Evolutionary conservation across 2,329 filamentous ascomycete genomes (phyloP), one percentile per base, ranked within the genome.

Genomic region (Penicillium brasilianum): DNA sequence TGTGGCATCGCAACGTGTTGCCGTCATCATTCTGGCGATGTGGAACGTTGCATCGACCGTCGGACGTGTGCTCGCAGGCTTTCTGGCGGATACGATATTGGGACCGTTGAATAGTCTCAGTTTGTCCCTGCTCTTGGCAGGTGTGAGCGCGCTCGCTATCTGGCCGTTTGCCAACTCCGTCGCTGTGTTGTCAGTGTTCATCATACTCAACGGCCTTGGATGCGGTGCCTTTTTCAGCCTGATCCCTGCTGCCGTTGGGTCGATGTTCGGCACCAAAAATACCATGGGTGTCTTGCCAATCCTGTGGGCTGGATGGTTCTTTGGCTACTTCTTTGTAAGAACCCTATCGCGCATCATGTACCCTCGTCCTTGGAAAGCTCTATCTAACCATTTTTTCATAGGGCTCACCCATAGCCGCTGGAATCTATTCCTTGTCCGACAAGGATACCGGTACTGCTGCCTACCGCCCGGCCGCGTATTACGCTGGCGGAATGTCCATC

Each of bases 151-250:
- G 5, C 34, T 60, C 4, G 58, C 43, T 16, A 60, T 60, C 30
- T 60, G 58, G 58, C 58, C 58, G 8, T 60, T 60, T 49, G 44
- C 58, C 13, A 43, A 32, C 48, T 60, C 58, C 16, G 55, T 60
- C 18, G 58, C 58, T 16, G 54, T 60, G 11, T 41, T 60, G 25
- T 60, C 58, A 2, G 54, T 60, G 1, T 60, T 60, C 34, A 57
- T 60, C 34, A 54, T 60, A 3, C 36, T 60, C 4, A 60, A 60
- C 4, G 58, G 58, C 1, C 43, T 60, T 7, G 58, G 58, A 39
- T 60, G 58, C n/a, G 58, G 58, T 53, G 58, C 58, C 30, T 60
- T 60, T 28, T 60, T 60, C 53, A 60, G 58, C 18, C 54, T 60
- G 1, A 57, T 60, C 16, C 58, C 58, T 5, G 55, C 58, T 22